Percentiles rank a stretch among this genome's conserved stretches.
Conservation (phyloP, 805 yeast genomes). For the Danielia reshetovae region DNA sequence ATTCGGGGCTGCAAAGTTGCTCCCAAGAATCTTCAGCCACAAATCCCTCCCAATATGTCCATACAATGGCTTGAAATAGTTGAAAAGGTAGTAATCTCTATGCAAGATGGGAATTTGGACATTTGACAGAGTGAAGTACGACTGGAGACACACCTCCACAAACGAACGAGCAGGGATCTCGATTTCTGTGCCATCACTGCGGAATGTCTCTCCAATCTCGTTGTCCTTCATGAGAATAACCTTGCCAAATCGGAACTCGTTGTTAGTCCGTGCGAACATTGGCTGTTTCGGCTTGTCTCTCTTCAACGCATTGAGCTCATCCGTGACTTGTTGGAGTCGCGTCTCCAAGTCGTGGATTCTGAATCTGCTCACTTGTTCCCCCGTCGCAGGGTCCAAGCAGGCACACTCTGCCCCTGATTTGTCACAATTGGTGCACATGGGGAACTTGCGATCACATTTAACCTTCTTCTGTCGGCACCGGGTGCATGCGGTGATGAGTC, state of each 20-base stretch:
- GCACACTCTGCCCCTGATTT: slow-evolving; percentile 12
- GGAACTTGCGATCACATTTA: slow-evolving; percentile 15
- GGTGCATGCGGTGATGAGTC: slow-evolving; percentile 15
- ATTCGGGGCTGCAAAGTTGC: slow-evolving; percentile 1
- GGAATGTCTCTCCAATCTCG: not conserved
- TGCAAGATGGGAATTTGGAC: slow-evolving; percentile 15
- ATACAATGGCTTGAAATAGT: slow-evolving; percentile 14
- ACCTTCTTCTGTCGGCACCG: slow-evolving; percentile 13
- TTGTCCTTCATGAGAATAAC: slow-evolving; percentile 5
- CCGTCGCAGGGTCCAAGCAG: slow-evolving; percentile 12
- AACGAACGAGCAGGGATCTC: slow-evolving; percentile 7
- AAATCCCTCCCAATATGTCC: slow-evolving; percentile 4
- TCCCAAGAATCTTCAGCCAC: slow-evolving; percentile 3
- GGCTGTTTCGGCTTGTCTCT: not conserved
- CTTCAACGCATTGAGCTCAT: slow-evolving; percentile 6
- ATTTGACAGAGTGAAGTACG: slow-evolving; percentile 10
- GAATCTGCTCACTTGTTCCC: slow-evolving; percentile 11
- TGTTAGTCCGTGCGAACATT: not conserved
- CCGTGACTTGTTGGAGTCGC: slow-evolving; percentile 6
- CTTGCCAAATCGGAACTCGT: slow-evolving; percentile 5
- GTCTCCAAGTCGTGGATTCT: slow-evolving; percentile 9
- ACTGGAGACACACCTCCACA: slow-evolving; percentile 8
- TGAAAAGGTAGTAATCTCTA: slow-evolving; percentile 10
- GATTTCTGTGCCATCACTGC: not conserved
- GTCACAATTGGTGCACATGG: slow-evolving; percentile 14